Evolutionary conservation across 768 basidiomycete genomes (phyloP).

Genomic region (Lentinula sp.): DNA sequence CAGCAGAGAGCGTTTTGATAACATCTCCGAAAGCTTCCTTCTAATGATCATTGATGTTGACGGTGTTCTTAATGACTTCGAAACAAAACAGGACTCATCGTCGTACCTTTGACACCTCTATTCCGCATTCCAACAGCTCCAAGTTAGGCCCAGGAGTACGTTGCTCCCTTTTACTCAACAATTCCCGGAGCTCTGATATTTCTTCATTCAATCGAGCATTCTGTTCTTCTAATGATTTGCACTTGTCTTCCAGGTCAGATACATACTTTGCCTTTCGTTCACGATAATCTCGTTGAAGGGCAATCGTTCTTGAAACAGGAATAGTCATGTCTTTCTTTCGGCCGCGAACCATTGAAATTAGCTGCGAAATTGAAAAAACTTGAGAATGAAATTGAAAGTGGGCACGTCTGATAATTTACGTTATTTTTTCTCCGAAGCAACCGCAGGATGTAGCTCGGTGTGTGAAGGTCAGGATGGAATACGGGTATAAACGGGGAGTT

Average conservation of each 20-base stretch:
- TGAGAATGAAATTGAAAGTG: not conserved
- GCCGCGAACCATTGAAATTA: conserved; percentile 3
- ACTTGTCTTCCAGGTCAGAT: conserved; percentile 5
- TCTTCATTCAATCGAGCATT: conserved; percentile 1
- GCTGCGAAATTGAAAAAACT: not conserved
- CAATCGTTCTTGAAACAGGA: not conserved
- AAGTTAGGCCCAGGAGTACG: not conserved
- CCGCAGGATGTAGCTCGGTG: no score
- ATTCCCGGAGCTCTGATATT: not conserved
- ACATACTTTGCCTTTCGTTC: not conserved
- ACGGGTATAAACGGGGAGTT: no score
- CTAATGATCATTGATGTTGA: not conserved
- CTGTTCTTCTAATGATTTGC: not conserved
- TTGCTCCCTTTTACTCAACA: not conserved
- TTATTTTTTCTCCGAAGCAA: not conserved
- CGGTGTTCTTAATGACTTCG: not conserved
- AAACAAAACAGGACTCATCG: not conserved
- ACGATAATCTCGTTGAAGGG: conserved; percentile 5
- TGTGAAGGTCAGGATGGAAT: no score
- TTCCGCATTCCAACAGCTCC: not conserved
- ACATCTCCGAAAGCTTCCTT: not conserved
- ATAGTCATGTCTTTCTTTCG: conserved; percentile 5
- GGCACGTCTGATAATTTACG: not conserved
- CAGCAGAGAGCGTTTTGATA: not conserved
- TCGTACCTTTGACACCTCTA: not conserved